These are phyloP conservation scores for Aspergillus hortae DNA, from an alignment of 2,329 filamentous ascomycete genomes.

Conservation along the genomic window DNA sequence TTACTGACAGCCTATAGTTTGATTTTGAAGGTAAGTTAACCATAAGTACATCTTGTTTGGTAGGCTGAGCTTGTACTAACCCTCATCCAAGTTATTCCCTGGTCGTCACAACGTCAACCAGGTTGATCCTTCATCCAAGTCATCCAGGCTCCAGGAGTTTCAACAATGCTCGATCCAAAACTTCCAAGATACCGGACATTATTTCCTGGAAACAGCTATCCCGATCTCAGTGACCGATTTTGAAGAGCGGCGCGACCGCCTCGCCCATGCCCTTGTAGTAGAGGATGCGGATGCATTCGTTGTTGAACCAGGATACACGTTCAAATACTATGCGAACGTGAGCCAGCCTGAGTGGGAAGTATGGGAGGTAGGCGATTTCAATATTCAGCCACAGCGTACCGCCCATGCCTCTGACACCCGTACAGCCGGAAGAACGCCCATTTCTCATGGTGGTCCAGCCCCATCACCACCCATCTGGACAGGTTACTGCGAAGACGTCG, in stretches of 20 bases:
- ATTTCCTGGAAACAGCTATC: constrained; percentile 32
- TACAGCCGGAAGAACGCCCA: constrained; percentile 58
- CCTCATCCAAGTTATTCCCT: too few species aligned
- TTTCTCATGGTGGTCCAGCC: constrained; percentile 61
- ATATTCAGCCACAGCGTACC: too few species aligned
- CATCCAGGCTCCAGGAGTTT: constrained; percentile 18
- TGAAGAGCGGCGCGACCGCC: constrained; percentile 52
- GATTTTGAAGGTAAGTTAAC: too few species aligned
- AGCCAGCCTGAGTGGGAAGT: constrained; percentile 61
- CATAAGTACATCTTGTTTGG: too few species aligned
- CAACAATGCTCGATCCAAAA: constrained; percentile 54
- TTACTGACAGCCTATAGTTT: too few species aligned
- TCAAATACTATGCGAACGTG: constrained; percentile 62
- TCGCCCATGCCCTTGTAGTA: constrained; percentile 53
- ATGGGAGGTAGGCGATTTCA: constrained; percentile 43
- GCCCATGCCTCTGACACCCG: neutral
- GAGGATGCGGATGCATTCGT: constrained; percentile 57
- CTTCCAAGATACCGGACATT: constrained; percentile 31
- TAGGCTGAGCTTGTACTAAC: too few species aligned
- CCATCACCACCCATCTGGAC: constrained; percentile 32
- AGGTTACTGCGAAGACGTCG: constrained; percentile 51
- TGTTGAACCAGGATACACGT: constrained; percentile 62
- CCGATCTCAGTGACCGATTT: constrained; percentile 53
- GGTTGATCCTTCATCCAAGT: neutral
- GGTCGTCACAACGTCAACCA: neutral